These are phyloP conservation scores for Zoysia japonica DNA, from an alignment of 176 grass and related monocot species.

Conservation along the genomic window DNA sequence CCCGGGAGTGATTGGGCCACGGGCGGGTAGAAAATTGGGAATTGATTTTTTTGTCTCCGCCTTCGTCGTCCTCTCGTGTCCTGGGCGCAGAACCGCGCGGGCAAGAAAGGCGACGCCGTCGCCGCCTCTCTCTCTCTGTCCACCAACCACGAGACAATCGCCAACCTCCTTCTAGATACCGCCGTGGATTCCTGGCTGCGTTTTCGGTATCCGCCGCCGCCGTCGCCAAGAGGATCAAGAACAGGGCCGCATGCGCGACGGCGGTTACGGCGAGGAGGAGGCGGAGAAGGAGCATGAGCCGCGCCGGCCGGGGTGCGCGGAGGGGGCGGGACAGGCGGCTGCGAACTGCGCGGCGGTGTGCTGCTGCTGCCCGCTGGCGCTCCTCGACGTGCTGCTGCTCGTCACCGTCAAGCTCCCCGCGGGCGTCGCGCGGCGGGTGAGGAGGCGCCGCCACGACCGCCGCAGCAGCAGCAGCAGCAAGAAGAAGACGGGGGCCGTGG, in stretches of 20 bases:
- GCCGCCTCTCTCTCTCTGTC: not conserved
- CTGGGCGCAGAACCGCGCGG: not conserved
- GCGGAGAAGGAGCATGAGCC: conserved; percentile 9
- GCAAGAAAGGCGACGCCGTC: not conserved
- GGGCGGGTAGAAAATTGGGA: not conserved
- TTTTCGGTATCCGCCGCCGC: not conserved
- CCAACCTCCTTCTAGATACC: not conserved
- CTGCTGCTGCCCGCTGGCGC: conserved; percentile 76
- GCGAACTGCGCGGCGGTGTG: conserved; percentile 74
- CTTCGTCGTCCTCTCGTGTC: not conserved
- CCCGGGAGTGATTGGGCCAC: too few relatives aligned
- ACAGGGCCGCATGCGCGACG: conserved; percentile 22
- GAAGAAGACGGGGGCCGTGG: not conserved
- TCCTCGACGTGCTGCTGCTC: conserved; percentile 57
- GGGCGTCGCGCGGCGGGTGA: conserved; percentile 36
- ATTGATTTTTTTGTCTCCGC: conserved; percentile 28
- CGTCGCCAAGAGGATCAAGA: not conserved
- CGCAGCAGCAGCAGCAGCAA: not conserved
- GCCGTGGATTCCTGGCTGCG: not conserved
- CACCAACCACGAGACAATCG: conserved; percentile 20
- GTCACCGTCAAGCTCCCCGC: conserved; percentile 38
- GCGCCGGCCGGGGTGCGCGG: conserved; percentile 40
- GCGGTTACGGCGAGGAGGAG: not conserved
- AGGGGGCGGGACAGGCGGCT: conserved; percentile 65
- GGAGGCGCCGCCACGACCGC: not conserved